These are phyloP conservation scores for Paecilomyces formosus DNA, from an alignment of 2,329 filamentous ascomycete genomes.

Conservation along the genomic window DNA sequence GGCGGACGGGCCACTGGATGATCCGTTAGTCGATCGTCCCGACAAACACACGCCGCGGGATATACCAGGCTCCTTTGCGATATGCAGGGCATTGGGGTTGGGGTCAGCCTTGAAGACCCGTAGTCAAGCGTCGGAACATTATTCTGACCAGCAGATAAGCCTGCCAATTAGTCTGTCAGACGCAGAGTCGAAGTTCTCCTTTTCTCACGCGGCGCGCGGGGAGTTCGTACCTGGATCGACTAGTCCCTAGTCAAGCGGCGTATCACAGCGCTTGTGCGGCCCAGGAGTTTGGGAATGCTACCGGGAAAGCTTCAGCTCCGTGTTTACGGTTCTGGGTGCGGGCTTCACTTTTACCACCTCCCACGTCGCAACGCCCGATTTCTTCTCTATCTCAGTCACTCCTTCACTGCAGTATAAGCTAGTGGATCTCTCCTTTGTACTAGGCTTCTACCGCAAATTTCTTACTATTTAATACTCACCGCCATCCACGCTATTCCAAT, in stretches of 20 bases:
- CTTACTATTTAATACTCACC: background rate
- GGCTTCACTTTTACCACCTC: background rate
- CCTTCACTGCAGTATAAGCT: constrained; percentile 1
- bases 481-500: background rate
- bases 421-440: background rate
- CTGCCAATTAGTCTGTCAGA: background rate
- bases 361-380: background rate
- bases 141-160: background rate
- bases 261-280: background rate
- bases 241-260: background rate
- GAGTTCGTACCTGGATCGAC: background rate
- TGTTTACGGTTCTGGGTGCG: background rate
- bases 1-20: constrained; percentile 6
- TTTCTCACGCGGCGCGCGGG: background rate
- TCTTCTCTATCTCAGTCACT: constrained; percentile 7
- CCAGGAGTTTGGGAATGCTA: constrained; percentile 1
- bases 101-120: background rate
- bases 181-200: background rate
- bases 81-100: background rate
- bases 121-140: background rate
- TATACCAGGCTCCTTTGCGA: background rate
- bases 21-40: constrained; percentile 6
- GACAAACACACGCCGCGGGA: constrained; percentile 3
- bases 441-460: background rate
- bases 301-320: background rate